These are phyloP conservation scores for Monosporascus sp. DNA, from an alignment of 2,329 filamentous ascomycete genomes.

Conservation along the genomic window DNA sequence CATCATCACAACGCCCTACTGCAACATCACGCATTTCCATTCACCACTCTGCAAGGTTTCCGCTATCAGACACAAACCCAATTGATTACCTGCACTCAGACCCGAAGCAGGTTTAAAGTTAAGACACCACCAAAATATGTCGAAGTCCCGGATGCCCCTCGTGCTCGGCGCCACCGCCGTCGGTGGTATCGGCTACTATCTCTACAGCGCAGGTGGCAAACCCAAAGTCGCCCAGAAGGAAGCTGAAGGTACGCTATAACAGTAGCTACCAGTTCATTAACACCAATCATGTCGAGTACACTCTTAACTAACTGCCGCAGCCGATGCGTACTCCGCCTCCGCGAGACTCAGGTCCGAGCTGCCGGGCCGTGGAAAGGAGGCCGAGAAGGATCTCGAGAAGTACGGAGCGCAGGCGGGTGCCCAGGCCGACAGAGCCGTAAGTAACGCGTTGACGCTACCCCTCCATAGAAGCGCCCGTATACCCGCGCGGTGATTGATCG, in stretches of 20 bases:
- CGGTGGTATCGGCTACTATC: conserved; percentile 77
- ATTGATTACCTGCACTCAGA: too few relatives aligned
- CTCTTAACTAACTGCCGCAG: conserved; percentile 38
- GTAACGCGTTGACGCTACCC: conserved; percentile 24
- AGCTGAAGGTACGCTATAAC: conserved; percentile 62
- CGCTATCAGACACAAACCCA: too few relatives aligned
- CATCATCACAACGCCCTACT: not conserved
- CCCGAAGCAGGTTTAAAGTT: not conserved
- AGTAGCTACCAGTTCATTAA: too few relatives aligned
- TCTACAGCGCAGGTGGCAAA: conserved; percentile 80
- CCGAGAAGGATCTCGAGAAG: conserved; percentile 59
- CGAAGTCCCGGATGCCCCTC: conserved; percentile 40
- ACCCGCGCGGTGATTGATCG: too few relatives aligned
- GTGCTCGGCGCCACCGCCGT: conserved; percentile 57
- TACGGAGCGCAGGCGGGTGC: conserved; percentile 56
- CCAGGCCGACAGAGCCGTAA: conserved; percentile 65
- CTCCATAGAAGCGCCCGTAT: too few relatives aligned
- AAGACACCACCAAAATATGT: conserved; percentile 30
- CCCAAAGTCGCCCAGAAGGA: conserved; percentile 80
- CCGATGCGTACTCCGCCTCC: conserved; percentile 67
- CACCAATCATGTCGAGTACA: too few relatives aligned
- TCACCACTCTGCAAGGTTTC: too few relatives aligned
- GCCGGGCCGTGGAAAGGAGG: conserved; percentile 55
- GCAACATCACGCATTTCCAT: too few relatives aligned
- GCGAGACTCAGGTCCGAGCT: conserved; percentile 61